phyloP scores from a whole-genome alignment of 2,329 filamentous ascomycete genomes.

The Cryphonectria radicalis region DNA sequence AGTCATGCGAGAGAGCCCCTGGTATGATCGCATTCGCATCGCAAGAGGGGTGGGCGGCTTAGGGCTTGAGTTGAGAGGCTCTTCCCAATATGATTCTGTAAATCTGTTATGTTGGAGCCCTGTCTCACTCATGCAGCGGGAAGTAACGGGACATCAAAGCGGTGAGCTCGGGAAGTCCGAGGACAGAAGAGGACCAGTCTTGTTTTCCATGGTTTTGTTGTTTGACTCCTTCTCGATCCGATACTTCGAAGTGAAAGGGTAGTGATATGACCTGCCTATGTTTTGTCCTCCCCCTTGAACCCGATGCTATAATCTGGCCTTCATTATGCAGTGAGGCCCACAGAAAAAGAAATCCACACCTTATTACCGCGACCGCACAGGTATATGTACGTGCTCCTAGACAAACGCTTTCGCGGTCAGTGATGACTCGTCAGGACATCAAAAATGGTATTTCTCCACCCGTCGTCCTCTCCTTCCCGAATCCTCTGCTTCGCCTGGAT shows the following conservation, averaged over 20 bases:
- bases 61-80: not conserved
- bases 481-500: constrained; percentile 71
- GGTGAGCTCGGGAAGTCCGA: not conserved
- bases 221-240: not conserved
- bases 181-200: not conserved
- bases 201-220: not conserved
- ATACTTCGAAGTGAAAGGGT: not conserved
- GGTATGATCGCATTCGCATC: not conserved
- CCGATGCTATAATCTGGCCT: not conserved
- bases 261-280: not conserved
- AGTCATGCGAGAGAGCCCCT: not conserved
- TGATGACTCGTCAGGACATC: constrained; percentile 47
- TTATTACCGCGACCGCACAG: not conserved
- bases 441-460: constrained; percentile 89
- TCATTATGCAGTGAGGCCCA: not conserved
- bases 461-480: constrained; percentile 71
- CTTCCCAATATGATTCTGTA: not conserved
- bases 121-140: not conserved
- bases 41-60: not conserved
- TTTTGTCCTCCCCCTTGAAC: not conserved
- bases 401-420: constrained; percentile 2
- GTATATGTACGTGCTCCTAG: not conserved
- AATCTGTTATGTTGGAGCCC: not conserved
- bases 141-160: not conserved
- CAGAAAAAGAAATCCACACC: not conserved